A percentile compares a stretch with the other conserved stretches of the same genome.
phyloP scores from a whole-genome alignment of 1,284 basidiomycete genomes.

The Trametes polyzona region DNA sequence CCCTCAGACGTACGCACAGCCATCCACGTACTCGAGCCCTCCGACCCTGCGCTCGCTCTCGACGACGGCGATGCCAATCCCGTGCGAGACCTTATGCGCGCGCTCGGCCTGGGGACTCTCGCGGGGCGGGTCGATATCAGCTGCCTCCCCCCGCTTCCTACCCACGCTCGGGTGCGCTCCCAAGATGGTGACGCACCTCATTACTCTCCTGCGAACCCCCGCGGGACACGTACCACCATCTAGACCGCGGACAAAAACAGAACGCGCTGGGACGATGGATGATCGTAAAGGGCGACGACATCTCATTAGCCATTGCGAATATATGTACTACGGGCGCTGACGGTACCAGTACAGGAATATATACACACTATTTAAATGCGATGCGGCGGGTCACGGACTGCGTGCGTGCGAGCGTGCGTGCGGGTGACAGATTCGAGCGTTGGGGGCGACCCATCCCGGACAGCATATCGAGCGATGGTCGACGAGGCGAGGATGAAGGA shows the following conservation, averaged over 20 bases:
- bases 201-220: neutral
- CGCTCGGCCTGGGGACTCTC: too few relatives aligned
- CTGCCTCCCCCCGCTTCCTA: neutral
- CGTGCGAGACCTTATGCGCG: neutral
- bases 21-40: too few relatives aligned
- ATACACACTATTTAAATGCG: conserved; percentile 18
- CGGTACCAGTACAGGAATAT: conserved; percentile 24
- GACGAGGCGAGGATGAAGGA: neutral
- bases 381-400: conserved; percentile 1
- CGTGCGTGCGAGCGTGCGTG: neutral
- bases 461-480: too few relatives aligned
- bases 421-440: too few relatives aligned
- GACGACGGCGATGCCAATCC: too few relatives aligned
- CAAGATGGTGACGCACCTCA: neutral
- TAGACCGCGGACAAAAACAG: neutral
- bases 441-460: too few relatives aligned
- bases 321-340: conserved; percentile 15
- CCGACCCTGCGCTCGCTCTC: too few relatives aligned
- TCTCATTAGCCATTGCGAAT: conserved; percentile 12
- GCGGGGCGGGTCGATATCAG: neutral
- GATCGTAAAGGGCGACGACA: too few relatives aligned
- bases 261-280: neutral
- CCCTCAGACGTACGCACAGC: too few relatives aligned
- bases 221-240: too few relatives aligned
- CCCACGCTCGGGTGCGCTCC: neutral